phyloP scores from a whole-genome alignment of 257 asterid species.

The Solanum ossicruentum region DNA sequence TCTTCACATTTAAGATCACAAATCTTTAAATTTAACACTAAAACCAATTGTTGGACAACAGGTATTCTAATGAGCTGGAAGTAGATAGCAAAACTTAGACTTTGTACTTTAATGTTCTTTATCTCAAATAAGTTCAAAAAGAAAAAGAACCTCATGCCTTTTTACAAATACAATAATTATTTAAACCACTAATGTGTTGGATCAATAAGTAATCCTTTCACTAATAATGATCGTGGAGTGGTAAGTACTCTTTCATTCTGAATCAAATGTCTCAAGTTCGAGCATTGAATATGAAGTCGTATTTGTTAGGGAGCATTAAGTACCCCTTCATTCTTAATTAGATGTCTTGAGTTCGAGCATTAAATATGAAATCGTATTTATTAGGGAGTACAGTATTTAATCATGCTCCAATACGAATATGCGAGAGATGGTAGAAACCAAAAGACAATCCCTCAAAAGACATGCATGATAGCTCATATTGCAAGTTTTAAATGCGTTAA shows the following conservation, averaged over 20 bases:
- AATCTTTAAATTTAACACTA: not conserved
- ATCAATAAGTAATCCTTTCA: not conserved
- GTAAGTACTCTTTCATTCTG: not conserved
- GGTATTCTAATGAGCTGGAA: not conserved
- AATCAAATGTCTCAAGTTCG: too few species aligned
- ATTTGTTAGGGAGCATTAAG: not conserved
- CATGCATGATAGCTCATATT: not conserved
- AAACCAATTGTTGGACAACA: not conserved
- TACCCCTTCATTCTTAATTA: not conserved
- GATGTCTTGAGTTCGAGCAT: not conserved
- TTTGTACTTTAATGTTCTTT: not conserved
- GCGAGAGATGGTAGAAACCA: accelerated
- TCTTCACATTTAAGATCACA: not conserved
- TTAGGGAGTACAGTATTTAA: not conserved
- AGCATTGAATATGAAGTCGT: not conserved
- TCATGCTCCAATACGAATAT: not conserved
- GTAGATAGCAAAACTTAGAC: not conserved
- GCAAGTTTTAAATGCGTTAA: not conserved
- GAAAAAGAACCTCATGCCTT: not conserved
- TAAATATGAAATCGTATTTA: not conserved
- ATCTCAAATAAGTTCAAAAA: not conserved
- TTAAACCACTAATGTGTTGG: not conserved
- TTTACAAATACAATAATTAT: not conserved
- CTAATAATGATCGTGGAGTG: not conserved
- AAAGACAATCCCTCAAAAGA: not conserved